Percentiles rank a stretch among this genome's conserved stretches.
phyloP scores from a whole-genome alignment of 2,329 filamentous ascomycete genomes.

The Coniochaeta sp. region DNA sequence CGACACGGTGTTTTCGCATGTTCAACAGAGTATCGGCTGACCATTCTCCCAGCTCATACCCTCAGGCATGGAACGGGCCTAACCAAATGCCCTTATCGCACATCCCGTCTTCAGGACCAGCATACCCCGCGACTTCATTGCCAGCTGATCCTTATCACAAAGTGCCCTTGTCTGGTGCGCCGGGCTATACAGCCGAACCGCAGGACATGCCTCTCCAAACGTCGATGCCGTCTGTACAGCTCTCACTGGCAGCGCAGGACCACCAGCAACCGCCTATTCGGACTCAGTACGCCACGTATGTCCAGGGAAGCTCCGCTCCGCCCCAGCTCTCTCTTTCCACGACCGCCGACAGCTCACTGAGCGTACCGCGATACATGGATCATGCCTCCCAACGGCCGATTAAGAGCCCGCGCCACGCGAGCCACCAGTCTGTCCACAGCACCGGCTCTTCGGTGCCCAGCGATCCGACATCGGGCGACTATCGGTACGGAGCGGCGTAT shows the following conservation, averaged over 20 bases:
- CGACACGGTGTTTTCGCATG: not conserved
- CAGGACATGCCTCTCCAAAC: conserved; percentile 45
- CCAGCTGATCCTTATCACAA: conserved; percentile 45
- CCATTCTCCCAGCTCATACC: conserved; percentile 40
- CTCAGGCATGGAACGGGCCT: conserved; percentile 44
- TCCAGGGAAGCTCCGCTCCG: conserved; percentile 40
- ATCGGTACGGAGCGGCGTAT: conserved; percentile 43
- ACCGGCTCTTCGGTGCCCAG: conserved; percentile 34
- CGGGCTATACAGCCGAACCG: conserved; percentile 40
- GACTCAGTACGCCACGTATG: conserved; percentile 45
- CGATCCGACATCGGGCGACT: conserved; percentile 44
- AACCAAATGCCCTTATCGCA: conserved; percentile 38
- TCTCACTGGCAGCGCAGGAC: conserved; percentile 41
- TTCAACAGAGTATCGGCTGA: not conserved
- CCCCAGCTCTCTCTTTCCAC: conserved; percentile 34
- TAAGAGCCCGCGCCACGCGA: conserved; percentile 48
- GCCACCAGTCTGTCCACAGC: conserved; percentile 46
- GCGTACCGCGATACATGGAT: conserved; percentile 50
- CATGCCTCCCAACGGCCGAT: conserved; percentile 41
- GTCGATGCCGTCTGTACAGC: conserved; percentile 45
- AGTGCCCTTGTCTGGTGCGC: conserved; percentile 39
- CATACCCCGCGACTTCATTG: conserved; percentile 44
- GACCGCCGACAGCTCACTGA: conserved; percentile 37
- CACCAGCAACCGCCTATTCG: conserved; percentile 36
- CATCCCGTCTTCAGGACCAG: conserved; percentile 36